A percentile compares a stretch with the other conserved stretches of the same genome.
phyloP scores from a whole-genome alignment of 257 asterid genomes.

The Nicotiana otophora region DNA sequence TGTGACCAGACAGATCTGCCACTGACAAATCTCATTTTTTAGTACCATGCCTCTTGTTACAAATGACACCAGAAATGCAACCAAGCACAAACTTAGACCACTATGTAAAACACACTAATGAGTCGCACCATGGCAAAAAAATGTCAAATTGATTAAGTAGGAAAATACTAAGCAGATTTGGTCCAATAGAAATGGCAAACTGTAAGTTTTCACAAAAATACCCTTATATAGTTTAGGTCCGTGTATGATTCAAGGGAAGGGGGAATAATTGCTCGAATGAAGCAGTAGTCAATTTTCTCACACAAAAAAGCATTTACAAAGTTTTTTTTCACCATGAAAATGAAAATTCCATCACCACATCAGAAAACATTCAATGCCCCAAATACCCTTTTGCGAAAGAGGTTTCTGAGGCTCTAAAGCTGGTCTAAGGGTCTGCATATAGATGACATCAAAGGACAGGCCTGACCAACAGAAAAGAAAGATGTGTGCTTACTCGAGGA shows the following conservation, averaged over 20 bases:
- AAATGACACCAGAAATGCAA: background rate
- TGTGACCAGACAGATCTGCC: conserved; percentile 1
- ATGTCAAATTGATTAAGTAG: background rate
- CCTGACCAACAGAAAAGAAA: background rate
- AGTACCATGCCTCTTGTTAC: background rate
- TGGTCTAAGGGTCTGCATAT: background rate
- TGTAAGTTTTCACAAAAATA: background rate
- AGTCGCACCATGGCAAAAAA: background rate
- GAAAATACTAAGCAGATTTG: background rate
- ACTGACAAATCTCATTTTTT: background rate
- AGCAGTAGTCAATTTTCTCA: background rate
- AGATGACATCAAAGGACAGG: background rate
- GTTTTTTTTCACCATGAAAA: background rate
- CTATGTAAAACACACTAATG: background rate
- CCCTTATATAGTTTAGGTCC: background rate
- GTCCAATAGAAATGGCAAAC: background rate
- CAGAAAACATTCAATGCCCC: background rate
- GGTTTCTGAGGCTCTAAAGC: background rate
- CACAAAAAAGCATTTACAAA: background rate
- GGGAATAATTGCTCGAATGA: background rate
- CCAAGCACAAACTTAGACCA: background rate
- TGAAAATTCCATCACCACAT: background rate
- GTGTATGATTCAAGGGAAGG: background rate
- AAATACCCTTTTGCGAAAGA: background rate
- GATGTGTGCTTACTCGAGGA: conserved; percentile 65